A percentile compares a stretch with the other conserved stretches of the same genome.
phyloP scores from a whole-genome alignment of 2,329 filamentous ascomycete genomes.

The Pyrenophora teres region DNA sequence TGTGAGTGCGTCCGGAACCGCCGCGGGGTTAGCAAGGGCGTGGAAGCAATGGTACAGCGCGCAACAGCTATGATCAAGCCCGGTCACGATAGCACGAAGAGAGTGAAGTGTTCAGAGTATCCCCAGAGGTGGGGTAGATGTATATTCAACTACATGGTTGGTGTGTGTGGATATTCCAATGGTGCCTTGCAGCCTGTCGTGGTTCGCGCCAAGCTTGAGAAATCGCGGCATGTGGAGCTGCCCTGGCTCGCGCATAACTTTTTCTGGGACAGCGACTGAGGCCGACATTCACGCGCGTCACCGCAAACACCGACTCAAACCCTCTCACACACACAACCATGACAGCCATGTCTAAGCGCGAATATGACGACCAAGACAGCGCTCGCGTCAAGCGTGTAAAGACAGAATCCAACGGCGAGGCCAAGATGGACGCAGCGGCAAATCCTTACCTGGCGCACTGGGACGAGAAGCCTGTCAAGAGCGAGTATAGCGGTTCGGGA shows the following conservation, averaged over 20 bases:
- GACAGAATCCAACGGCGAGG: conserved; percentile 38
- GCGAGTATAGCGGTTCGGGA: conserved; percentile 41
- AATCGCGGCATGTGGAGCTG: conserved; percentile 20
- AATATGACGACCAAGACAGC: conserved; percentile 53
- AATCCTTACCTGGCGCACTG: conserved; percentile 95
- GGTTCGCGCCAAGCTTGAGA: conserved; percentile 15
- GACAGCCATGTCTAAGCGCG: conserved; percentile 60
- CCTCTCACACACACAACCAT: conserved; percentile 8
- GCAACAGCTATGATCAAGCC: neutral
- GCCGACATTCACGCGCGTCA: conserved; percentile 8
- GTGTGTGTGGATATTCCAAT: conserved; percentile 11
- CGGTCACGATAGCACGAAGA: neutral
- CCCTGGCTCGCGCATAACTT: conserved; percentile 25
- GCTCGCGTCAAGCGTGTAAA: conserved; percentile 59
- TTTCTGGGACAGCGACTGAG: conserved; percentile 14
- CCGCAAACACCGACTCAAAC: neutral
- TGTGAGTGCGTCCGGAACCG: conserved; percentile 9
- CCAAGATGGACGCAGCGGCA: conserved; percentile 57
- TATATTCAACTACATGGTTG: conserved; percentile 14
- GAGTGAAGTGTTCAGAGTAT: neutral
- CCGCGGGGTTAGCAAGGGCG: conserved; percentile 16
- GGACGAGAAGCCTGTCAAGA: conserved; percentile 55
- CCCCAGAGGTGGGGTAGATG: conserved; percentile 6
- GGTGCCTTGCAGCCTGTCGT: conserved; percentile 17
- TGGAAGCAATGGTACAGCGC: conserved; percentile 3